Conservation (phyloP, 2,329 filamentous ascomycete genomes). For the Cladosporium phlei region DNA sequence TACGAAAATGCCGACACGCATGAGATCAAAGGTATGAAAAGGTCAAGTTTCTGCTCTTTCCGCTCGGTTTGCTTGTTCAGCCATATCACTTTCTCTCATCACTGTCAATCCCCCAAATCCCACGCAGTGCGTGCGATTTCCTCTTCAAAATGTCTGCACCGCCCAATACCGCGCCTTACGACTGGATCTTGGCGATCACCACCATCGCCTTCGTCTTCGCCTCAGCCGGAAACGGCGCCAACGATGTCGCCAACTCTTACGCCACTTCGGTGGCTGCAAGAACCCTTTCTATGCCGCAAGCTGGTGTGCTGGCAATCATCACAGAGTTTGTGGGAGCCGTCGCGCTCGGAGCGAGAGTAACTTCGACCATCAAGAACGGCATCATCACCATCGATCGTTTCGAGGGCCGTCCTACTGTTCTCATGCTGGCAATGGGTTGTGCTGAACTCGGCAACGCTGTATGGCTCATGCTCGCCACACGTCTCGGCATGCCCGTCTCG, state of each 20-base stretch:
- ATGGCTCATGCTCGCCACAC: conserved; percentile 53
- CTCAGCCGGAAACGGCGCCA: conserved; percentile 58
- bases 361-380: conserved; percentile 57
- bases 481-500: conserved; percentile 51
- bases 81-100: not conserved
- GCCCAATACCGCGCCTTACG: conserved; percentile 4
- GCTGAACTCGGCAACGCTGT: conserved; percentile 40
- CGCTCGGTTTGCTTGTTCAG: not conserved
- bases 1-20: not conserved
- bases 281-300: conserved; percentile 48
- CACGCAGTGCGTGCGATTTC: not conserved
- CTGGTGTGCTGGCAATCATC: conserved; percentile 41
- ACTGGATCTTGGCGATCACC: conserved; percentile 52
- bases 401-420: conserved; percentile 41
- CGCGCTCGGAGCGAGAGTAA: conserved; percentile 48
- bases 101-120: not conserved
- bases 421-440: conserved; percentile 45
- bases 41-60: conserved; percentile 2
- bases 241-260: conserved; percentile 52
- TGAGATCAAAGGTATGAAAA: not conserved
- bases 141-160: not conserved
- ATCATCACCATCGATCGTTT: conserved; percentile 50
- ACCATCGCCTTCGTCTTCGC: conserved; percentile 58
- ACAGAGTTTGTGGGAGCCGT: conserved; percentile 51
- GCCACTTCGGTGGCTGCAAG: conserved; percentile 48